Percentiles rank a stretch among this genome's conserved stretches.
phyloP scores from a whole-genome alignment of 2,329 filamentous ascomycete genomes.

The Aureobasidium sp. region DNA sequence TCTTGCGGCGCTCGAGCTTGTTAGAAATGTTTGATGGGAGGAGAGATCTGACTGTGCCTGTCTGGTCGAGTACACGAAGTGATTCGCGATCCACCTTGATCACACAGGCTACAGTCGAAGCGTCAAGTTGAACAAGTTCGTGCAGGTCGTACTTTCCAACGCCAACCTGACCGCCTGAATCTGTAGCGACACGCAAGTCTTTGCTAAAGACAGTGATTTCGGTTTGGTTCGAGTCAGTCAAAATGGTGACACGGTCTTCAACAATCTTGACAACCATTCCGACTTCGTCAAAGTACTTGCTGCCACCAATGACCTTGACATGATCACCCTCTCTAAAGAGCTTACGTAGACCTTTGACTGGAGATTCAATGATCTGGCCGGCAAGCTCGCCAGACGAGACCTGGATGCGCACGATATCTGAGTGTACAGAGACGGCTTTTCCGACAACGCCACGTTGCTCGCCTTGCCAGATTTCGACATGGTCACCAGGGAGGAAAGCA shows the following conservation, averaged over 20 bases:
- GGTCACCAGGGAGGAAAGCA: conserved; percentile 83
- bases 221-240: conserved; percentile 86
- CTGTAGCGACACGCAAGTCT: conserved; percentile 85
- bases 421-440: conserved; percentile 75
- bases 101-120: conserved; percentile 84
- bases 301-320: conserved; percentile 96
- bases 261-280: conserved; percentile 94
- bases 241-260: conserved; percentile 83
- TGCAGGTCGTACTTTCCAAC: conserved; percentile 88
- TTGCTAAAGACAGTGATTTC: conserved; percentile 98
- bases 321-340: conserved; percentile 90
- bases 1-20: conserved; percentile 71
- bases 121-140: conserved; percentile 89
- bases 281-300: conserved; percentile 88
- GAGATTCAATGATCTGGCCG: conserved; percentile 85
- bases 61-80: conserved; percentile 82
- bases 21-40: conserved; percentile 90
- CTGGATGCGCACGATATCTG: conserved; percentile 83
- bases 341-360: conserved; percentile 86
- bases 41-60: conserved; percentile 71
- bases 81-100: conserved; percentile 95
- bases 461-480: conserved; percentile 93
- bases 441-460: conserved; percentile 90
- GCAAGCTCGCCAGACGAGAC: conserved; percentile 76
- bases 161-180: conserved; percentile 77